phyloP scores from a whole-genome alignment of 106 monocot species.

The Allium sativum region DNA sequence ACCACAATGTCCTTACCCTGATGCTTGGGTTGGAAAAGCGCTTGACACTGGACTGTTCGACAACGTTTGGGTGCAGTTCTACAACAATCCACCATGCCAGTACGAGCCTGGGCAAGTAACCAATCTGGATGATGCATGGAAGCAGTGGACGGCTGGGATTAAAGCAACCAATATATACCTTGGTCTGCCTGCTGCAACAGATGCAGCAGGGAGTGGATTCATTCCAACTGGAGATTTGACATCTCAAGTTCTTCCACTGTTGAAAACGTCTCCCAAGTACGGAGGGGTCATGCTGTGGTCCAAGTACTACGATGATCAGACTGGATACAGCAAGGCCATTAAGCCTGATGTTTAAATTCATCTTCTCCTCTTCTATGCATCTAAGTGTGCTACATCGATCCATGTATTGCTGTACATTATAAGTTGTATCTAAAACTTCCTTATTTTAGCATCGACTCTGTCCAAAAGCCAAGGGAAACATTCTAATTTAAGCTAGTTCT shows the following conservation, averaged over 20 bases:
- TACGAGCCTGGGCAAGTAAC: not conserved
- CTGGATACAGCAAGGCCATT: conserved; percentile 12
- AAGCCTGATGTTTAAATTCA: conserved; percentile 3
- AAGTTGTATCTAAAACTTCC: no score
- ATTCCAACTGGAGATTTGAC: conserved; percentile 4
- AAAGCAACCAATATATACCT: conserved; percentile 6
- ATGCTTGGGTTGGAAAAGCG: no score
- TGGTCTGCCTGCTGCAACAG: conserved; percentile 12
- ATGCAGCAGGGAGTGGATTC: conserved; percentile 7
- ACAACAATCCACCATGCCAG: conserved; percentile 17
- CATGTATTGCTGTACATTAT: no score
- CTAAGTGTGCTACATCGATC: no score
- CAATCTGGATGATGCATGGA: conserved; percentile 3
- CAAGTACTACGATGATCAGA: no score
- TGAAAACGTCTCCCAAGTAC: conserved; percentile 15
- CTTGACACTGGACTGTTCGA: no score
- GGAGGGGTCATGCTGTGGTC: conserved; percentile 12
- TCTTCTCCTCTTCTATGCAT: no score
- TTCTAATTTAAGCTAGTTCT: no score
- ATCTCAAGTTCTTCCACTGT: conserved; percentile 10
- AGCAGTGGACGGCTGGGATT: conserved; percentile 5
- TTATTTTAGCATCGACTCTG: no score
- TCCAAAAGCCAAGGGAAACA: no score
- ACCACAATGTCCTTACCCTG: no score
- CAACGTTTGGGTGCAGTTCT: no score